Evolutionary conservation across 257 asterid genomes (phyloP).

Genomic region (Voacanga thouarsii): DNA sequence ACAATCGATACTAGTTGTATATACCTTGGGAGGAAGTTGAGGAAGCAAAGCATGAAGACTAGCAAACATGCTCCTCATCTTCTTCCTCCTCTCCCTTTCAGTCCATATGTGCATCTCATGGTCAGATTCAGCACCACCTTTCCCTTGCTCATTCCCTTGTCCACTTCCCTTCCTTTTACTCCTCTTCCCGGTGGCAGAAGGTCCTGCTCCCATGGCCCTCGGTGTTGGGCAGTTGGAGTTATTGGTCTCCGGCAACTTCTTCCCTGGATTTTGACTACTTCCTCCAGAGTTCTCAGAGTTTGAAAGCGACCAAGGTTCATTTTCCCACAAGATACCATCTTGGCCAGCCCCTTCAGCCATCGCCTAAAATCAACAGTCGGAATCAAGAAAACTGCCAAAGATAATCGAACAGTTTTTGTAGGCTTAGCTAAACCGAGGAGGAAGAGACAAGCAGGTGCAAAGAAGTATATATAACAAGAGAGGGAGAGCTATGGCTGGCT

Average conservation of each 20-base stretch:
- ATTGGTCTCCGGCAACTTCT: constrained; percentile 11
- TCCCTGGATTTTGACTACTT: constrained; percentile 20
- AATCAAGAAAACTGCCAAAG: not conserved
- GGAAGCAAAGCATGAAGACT: constrained; percentile 83
- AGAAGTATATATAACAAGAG: not conserved
- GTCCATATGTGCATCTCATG: constrained; percentile 76
- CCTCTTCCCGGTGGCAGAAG: constrained; percentile 20
- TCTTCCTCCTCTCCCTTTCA: constrained; percentile 84
- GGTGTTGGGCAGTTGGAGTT: constrained; percentile 15
- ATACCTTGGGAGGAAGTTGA: constrained; percentile 76
- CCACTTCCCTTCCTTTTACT: constrained; percentile 14
- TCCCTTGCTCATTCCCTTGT: not conserved
- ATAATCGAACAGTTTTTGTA: not conserved
- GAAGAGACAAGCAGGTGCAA: not conserved
- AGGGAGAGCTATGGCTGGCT: not conserved
- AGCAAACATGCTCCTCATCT: constrained; percentile 73
- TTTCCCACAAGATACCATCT: constrained; percentile 32
- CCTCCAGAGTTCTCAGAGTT: constrained; percentile 21
- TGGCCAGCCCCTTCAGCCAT: constrained; percentile 37
- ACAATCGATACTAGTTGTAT: not conserved
- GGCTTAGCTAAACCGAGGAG: not conserved
- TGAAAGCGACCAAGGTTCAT: constrained; percentile 34
- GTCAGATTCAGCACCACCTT: constrained; percentile 36
- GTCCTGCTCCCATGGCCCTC: constrained; percentile 6
- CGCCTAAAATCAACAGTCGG: constrained; percentile 6